Conservation (phyloP, 768 basidiomycete genomes). For the Tulasnella sp. region DNA sequence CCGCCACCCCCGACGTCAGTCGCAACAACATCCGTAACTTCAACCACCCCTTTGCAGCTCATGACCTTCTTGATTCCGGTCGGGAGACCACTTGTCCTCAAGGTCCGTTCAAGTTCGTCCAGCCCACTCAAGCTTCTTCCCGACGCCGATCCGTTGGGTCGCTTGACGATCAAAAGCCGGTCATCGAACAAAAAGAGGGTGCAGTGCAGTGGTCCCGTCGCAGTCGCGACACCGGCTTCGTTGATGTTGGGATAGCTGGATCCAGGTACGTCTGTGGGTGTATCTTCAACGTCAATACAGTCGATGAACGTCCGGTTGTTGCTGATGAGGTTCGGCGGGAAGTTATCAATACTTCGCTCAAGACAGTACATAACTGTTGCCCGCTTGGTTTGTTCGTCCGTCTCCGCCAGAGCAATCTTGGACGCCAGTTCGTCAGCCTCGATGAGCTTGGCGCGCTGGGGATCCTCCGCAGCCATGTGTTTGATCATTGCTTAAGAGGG, state of each 20-base stretch:
- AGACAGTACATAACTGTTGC: conserved; percentile 86
- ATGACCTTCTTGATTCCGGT: conserved; percentile 72
- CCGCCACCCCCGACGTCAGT: conserved; percentile 77
- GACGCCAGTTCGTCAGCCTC: conserved; percentile 87
- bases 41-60: conserved; percentile 79
- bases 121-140: conserved; percentile 70
- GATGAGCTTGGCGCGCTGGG: conserved; percentile 69
- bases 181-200: conserved; percentile 93
- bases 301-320: conserved; percentile 84
- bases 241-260: conserved; percentile 41
- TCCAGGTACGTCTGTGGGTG: conserved; percentile 35
- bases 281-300: conserved; percentile 89
- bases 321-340: conserved; percentile 87
- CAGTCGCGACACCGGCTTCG: conserved; percentile 47
- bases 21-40: conserved; percentile 76
- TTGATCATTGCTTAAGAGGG: conserved; percentile 68
- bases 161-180: conserved; percentile 85
- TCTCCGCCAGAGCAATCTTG: conserved; percentile 86
- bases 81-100: conserved; percentile 51
- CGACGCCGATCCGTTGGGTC: conserved; percentile 71
- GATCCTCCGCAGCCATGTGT: conserved; percentile 73
- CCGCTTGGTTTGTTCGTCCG: conserved; percentile 86
- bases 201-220: conserved; percentile 59
- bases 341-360: conserved; percentile 78
- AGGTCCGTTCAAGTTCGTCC: conserved; percentile 71